Evolutionary conservation across 164 flowering plant species (phyloP), one percentile per base, ranked within the genome.

Genomic region (Macadamia tetraphylla): DNA sequence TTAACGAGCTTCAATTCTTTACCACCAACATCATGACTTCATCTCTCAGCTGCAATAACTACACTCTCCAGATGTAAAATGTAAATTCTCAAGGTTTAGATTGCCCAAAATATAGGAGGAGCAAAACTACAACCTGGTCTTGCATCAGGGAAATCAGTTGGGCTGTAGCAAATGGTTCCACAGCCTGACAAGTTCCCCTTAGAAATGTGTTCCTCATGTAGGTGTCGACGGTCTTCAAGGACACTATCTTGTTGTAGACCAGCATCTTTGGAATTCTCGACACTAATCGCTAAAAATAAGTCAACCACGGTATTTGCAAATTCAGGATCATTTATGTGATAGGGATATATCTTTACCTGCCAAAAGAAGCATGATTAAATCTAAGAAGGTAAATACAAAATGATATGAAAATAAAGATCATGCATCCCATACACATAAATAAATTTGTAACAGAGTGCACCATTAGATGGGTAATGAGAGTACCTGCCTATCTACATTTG

Each of bases 281-380:
- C 17, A 68, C 70, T 79, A 55, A 93, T 85, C 81, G 88, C 88
- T 63, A 91, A 68, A 80, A 93, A 91, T 64, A 92, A 80, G 63
- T 88, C 87, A 49, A 88, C 92, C 75, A 91, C 71, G 58, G 80
- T 84, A 67, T 86, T 80, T 52, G 89, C 94, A 71, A 93, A 93
- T 76, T 88, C 86, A 35, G 79, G 78, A 71, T 93, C 98, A 82
- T 93, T 93, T 60, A 93, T 85, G 75, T 93, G 96, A 72, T 79
- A 80, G 44, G 95, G 97, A 70, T 79, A 79, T 58, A 63, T 73
- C 75, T 83, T 83, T 13, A 93, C 87, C 98, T 93, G 67, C 68
- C 15, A 58, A 72, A 58, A 73, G 75, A 29, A 71, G 44, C 71
- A 70, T 32, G 35, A 69, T 42, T n/a, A 52, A 59, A 30, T 66